Evolutionary conservation across 2,329 filamentous ascomycete species (phyloP).

Genomic region (Zymoseptoria passerinii): DNA sequence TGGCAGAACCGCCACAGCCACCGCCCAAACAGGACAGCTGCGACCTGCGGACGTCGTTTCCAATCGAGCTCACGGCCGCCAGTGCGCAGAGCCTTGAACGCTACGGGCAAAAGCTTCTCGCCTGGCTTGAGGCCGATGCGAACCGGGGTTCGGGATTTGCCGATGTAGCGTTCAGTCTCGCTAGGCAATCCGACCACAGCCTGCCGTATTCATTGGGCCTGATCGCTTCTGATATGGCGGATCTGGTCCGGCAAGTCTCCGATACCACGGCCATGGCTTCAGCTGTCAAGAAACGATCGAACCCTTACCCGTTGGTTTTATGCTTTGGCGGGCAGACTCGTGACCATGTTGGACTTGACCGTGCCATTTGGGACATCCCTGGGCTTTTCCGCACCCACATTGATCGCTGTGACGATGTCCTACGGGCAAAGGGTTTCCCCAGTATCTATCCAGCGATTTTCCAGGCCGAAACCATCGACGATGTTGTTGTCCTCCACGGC

Average conservation of each 20-base stretch:
- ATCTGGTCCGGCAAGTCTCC: not conserved
- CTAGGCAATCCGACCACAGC: not conserved
- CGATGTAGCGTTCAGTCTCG: not conserved
- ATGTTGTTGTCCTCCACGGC: conserved; percentile 6
- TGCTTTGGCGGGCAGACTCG: conserved; percentile 13
- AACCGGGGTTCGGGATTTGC: not conserved
- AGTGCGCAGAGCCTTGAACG: not conserved
- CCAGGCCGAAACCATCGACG: conserved; percentile 2
- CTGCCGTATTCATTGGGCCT: not conserved
- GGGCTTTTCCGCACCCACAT: conserved; percentile 4
- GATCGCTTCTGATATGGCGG: not conserved
- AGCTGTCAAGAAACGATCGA: not conserved
- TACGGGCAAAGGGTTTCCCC: conserved; percentile 1
- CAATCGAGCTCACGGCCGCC: not conserved
- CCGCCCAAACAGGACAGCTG: not conserved
- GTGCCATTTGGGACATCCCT: not conserved
- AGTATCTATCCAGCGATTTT: conserved; percentile 12
- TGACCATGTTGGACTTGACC: conserved; percentile 3
- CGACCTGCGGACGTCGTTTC: not conserved
- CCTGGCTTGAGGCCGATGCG: not conserved
- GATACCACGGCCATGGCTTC: not conserved
- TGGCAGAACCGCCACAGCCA: not conserved
- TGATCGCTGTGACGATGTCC: conserved; percentile 5
- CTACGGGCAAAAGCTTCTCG: not conserved
- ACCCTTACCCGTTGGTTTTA: conserved; percentile 2